phyloP scores from a whole-genome alignment of 2,329 filamentous ascomycete genomes.

The Pseudocercospora crystallina region DNA sequence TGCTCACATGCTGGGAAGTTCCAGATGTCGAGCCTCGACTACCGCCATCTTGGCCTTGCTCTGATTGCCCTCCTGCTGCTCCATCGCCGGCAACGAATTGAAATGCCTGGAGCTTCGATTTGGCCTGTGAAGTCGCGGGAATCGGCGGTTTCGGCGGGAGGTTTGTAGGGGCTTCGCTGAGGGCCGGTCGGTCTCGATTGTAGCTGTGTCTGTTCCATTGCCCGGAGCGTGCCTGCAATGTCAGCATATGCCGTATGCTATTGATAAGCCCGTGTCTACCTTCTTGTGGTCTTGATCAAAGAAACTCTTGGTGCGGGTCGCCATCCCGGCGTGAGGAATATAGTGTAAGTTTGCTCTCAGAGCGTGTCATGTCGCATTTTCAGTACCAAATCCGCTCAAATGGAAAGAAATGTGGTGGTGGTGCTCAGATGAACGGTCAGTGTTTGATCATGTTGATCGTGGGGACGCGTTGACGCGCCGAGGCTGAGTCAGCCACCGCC shows the following conservation, averaged over 20 bases:
- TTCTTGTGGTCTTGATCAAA: conserved; percentile 50
- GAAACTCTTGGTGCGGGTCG: conserved; percentile 50
- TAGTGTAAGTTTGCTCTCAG: neutral
- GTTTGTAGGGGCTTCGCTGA: conserved; percentile 26
- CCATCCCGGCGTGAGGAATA: conserved; percentile 17
- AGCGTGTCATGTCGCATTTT: too few relatives aligned
- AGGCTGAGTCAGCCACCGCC: too few relatives aligned
- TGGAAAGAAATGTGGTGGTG: too few relatives aligned
- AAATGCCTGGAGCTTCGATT: conserved; percentile 56
- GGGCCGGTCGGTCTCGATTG: conserved; percentile 14
- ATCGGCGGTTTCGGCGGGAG: conserved; percentile 42
- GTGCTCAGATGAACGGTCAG: too few relatives aligned
- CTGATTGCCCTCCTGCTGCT: conserved; percentile 27
- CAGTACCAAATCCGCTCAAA: too few relatives aligned
- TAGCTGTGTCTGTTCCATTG: conserved; percentile 26
- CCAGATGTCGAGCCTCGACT: neutral
- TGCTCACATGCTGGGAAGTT: neutral
- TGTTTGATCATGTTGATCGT: too few relatives aligned
- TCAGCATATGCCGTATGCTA: conserved; percentile 1
- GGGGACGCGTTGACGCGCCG: too few relatives aligned
- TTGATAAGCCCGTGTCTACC: conserved; percentile 32
- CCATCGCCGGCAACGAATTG: conserved; percentile 45
- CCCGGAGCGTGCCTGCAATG: conserved; percentile 22
- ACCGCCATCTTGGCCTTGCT: conserved; percentile 35
- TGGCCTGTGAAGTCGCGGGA: conserved; percentile 53